phyloP scores from a whole-genome alignment of 371 early-diverging fungal species.

The Funneliformis caledonium region DNA sequence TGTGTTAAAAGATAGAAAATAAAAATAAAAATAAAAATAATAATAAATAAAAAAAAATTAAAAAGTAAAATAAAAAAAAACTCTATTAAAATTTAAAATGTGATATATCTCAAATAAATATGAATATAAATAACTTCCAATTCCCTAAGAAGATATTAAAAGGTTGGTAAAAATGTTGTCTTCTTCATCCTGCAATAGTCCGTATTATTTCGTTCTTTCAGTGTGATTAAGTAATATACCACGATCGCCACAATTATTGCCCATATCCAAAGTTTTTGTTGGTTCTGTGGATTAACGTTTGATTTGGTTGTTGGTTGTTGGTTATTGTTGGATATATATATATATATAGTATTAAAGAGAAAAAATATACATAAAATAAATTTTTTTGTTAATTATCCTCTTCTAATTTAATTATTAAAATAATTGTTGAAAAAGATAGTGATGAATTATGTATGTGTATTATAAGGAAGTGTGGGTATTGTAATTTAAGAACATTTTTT shows the following conservation, averaged over 20 bases:
- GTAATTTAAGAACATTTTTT: neutral
- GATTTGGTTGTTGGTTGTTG: slow-evolving; percentile 10
- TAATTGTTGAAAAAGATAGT: neutral
- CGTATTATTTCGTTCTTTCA: neutral
- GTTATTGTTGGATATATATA: slow-evolving; percentile 20
- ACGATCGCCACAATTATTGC: slow-evolving; percentile 34
- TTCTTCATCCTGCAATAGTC: slow-evolving; percentile 39
- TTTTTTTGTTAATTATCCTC: slow-evolving; percentile 20
- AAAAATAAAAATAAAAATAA: neutral
- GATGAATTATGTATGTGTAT: neutral
- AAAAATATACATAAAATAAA: slow-evolving; percentile 33
- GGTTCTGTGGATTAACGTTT: neutral
- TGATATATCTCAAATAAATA: neutral
- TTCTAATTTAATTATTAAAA: neutral
- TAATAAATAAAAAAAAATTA: neutral
- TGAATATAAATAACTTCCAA: neutral
- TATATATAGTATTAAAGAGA: slow-evolving; percentile 20
- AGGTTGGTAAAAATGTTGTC: slow-evolving; percentile 24
- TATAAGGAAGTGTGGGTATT: neutral
- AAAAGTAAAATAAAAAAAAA: too few relatives aligned
- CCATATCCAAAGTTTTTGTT: slow-evolving; percentile 32
- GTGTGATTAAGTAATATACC: slow-evolving; percentile 31
- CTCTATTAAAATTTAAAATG: slow-evolving; percentile 2
- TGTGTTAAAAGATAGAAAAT: slow-evolving; percentile 3
- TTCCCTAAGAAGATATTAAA: neutral